Conservation (phyloP, 306 rosid species). For the Albizia julibrissin region DNA sequence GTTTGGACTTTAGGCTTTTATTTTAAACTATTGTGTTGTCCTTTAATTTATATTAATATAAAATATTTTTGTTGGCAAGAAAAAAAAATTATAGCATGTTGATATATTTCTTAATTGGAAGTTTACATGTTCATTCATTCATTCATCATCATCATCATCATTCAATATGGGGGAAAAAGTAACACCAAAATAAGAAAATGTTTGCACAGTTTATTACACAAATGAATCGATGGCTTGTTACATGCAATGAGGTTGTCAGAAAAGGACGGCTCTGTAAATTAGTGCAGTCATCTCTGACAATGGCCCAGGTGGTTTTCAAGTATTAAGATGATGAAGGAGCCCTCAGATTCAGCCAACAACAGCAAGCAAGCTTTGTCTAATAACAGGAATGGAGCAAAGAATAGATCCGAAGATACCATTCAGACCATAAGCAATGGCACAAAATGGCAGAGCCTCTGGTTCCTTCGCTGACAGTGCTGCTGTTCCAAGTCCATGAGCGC, state of each 20-base stretch:
- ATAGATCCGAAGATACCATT: conserved; percentile 93
- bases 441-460: conserved; percentile 98
- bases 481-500: conserved; percentile 98
- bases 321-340: not conserved
- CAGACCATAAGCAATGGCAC: conserved; percentile 91
- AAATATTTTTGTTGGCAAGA: too few relatives aligned
- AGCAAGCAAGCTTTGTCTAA: conserved; percentile 80
- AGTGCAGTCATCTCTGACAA: conserved; percentile 14
- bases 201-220: not conserved
- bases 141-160: not conserved
- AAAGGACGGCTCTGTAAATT: conserved; percentile 26
- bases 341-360: conserved; percentile 60
- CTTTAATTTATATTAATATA: too few relatives aligned
- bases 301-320: not conserved
- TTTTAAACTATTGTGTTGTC: too few relatives aligned
- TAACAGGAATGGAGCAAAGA: conserved; percentile 80
- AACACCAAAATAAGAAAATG: not conserved
- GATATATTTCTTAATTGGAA: not conserved
- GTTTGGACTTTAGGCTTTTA: too few relatives aligned
- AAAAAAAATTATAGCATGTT: not conserved
- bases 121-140: not conserved
- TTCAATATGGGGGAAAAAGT: not conserved
- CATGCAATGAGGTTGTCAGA: not conserved
- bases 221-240: conserved; percentile 26
- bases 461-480: conserved; percentile 96